Evolutionary conservation across 768 basidiomycete species (phyloP), one percentile per base, ranked within the genome.

Genomic region (Cystoderma amianthinum): DNA sequence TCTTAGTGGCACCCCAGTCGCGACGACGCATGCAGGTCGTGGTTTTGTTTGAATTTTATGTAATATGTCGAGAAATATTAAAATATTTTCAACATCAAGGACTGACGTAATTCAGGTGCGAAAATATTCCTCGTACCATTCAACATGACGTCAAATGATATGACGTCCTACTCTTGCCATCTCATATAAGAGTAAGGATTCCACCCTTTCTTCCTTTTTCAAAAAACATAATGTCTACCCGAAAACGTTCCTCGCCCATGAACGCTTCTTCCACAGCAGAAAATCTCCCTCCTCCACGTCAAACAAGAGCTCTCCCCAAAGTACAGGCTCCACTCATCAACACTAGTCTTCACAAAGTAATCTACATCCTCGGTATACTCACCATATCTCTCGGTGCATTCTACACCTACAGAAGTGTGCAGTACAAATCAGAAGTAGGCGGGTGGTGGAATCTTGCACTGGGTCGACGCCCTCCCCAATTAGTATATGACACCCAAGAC

Each of bases 391-490:
- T 79, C 16, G 52, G 64, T 15, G 67, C 60, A 4, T 79, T 72
- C 56, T 81, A 80, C 54, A 50, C 68, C 3, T 82, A 74, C 46
- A 65, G 72, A 5, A 36, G 65, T 3, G 32, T 71, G 12, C 63
- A 77, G 46, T 72, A 68, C 63, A 73, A 72, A 50, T 57, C 63
- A 0, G 68, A 76, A 9, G 74, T 71, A 9, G 75, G 75, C 0
- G 77, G 78, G 5, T 80, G 80, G 82, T 80, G 80, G 78, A 74
- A 69, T 43, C 50, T 74, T 7, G 63, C 67, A 0, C 45, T 74
- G 4, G 71, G 74, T 3, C 57, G 56, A 43, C 55, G 50, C 11
- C 60, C 67, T 2, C 59, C 61, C 4, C 36, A 42, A 34, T 16
- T 32, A 19, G 12, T 22, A 18, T 28, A 13, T 30, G 9, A 36